These are phyloP conservation scores for Exophiala lecanii-corni DNA, from an alignment of 2,329 filamentous ascomycete genomes.

Conservation along the genomic window DNA sequence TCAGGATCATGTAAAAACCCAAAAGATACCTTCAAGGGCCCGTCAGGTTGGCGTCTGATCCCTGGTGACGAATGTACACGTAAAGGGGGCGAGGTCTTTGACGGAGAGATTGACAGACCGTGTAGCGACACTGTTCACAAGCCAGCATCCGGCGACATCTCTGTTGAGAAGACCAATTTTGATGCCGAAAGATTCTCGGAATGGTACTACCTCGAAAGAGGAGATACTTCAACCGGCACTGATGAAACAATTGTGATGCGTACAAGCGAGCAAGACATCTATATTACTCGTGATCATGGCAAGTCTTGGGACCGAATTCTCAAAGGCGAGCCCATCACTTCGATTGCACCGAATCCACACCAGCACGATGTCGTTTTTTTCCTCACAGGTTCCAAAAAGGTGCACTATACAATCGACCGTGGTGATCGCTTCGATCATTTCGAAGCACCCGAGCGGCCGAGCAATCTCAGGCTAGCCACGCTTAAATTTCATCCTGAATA, in stretches of 20 bases:
- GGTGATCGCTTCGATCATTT: constrained; percentile 71
- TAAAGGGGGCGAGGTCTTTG: constrained; percentile 59
- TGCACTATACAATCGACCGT: constrained; percentile 78
- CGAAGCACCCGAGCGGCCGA: constrained; percentile 60
- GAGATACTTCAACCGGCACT: constrained; percentile 55
- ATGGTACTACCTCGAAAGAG: constrained; percentile 74
- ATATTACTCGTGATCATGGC: constrained; percentile 77
- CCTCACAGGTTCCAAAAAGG: constrained; percentile 62
- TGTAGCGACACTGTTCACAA: constrained; percentile 61
- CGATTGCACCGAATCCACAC: constrained; percentile 72
- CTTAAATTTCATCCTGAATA: constrained; percentile 77
- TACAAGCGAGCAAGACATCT: constrained; percentile 58
- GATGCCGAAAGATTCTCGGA: constrained; percentile 51
- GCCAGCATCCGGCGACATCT: constrained; percentile 62
- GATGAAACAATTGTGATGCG: constrained; percentile 71
- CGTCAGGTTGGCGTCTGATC: constrained; percentile 87
- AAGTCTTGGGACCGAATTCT: constrained; percentile 75
- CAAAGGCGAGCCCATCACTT: constrained; percentile 62
- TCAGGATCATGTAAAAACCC: constrained; percentile 68
- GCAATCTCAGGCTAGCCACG: constrained; percentile 47
- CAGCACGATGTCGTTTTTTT: constrained; percentile 85
- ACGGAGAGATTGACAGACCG: constrained; percentile 66
- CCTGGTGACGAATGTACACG: constrained; percentile 72
- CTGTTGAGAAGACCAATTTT: constrained; percentile 58
- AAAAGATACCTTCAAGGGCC: constrained; percentile 72